Evolutionary conservation across 2,329 filamentous ascomycete species (phyloP).

Genomic region (Neonectria neomacrospora): DNA sequence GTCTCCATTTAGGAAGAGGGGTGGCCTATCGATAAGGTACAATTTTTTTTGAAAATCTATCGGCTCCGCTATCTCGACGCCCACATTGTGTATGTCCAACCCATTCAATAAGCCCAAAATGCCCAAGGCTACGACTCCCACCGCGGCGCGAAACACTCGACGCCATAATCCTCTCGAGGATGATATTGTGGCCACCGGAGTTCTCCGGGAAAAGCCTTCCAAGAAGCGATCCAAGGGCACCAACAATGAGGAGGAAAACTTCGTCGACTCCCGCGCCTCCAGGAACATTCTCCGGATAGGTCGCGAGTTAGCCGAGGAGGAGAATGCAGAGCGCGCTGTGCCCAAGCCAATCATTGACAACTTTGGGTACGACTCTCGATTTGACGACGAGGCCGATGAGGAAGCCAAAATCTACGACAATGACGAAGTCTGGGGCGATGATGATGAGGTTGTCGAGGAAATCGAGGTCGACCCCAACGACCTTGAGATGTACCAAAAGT

Average conservation of each 20-base stretch:
- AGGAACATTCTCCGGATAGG: constrained; percentile 90
- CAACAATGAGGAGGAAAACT: constrained; percentile 72
- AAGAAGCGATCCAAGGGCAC: constrained; percentile 75
- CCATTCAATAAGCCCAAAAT: constrained; percentile 59
- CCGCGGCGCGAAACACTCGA: constrained; percentile 67
- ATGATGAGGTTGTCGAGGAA: constrained; percentile 77
- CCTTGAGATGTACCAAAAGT: constrained; percentile 89
- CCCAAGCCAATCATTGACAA: constrained; percentile 57
- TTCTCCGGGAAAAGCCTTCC: constrained; percentile 78
- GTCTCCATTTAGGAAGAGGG: constrained; percentile 48
- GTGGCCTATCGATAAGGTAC: constrained; percentile 55
- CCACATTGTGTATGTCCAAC: constrained; percentile 41
- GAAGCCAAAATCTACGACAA: constrained; percentile 59
- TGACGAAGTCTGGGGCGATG: constrained; percentile 79
- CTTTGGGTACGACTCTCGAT: constrained; percentile 85
- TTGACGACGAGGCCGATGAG: constrained; percentile 66
- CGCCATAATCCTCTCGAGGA: constrained; percentile 93
- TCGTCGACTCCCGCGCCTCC: constrained; percentile 88
- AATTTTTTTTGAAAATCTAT: constrained; percentile 50
- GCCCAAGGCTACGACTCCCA: constrained; percentile 80
- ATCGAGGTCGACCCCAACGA: constrained; percentile 90
- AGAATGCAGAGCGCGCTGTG: constrained; percentile 57
- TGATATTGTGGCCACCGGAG: constrained; percentile 78
- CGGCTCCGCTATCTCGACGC: constrained; percentile 36
- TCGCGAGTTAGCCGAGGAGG: constrained; percentile 87